Base-by-base conservation (phyloP, 495 filamentous ascomycete genomes). In the Podospora bellae-mahoneyi region DNA sequence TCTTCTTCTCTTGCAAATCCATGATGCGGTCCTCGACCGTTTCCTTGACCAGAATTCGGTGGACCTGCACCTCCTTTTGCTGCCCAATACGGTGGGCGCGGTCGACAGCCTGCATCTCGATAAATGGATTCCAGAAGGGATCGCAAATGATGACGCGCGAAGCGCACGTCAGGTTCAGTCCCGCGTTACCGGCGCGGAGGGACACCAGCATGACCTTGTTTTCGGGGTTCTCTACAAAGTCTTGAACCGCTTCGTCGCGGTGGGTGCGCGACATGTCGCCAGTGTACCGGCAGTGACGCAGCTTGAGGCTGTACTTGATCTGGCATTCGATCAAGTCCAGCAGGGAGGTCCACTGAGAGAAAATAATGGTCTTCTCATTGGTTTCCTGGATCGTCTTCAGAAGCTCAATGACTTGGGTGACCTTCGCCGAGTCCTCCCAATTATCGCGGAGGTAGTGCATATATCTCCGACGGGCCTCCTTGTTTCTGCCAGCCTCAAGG, bases 91-190 rank as follows among this genome's bases (percentile, higher is more conserved):
- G 90, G 75, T 98, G 91, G 3, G 94, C 92, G 53, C 94, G 92
- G 77, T 97, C 95, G 65, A 98, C 89, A 1, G 94, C 94, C 77
- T 98, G 94, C 72, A 94, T 92, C 79, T 98, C 94, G 28, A 96
- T 90, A 75, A 90, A 97, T 0, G 94, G 93, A 68, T 98, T 98
- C 92, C 95, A 98, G 81, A 97, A 97, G 0, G 94, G 94, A 71
- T 98, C 94, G 66, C 96, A 87, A 64, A 97, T 90, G 74, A 98
- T 92, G 69, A 98, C 91, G 70, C 92, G 90, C 0, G 88, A 90
- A 0, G 94, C 94, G n/a, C 88, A 88, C 7, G 90, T 89, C 20
- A 98, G 85, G 75, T 98, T 98, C 53, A 98, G 83, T 0, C 94
- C 94, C 0, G 94, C 86, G 74, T 98, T 98, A 15, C 94, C 94